Conservation (phyloP, 1,284 basidiomycete genomes). For the Austroboletus niveus region DNA sequence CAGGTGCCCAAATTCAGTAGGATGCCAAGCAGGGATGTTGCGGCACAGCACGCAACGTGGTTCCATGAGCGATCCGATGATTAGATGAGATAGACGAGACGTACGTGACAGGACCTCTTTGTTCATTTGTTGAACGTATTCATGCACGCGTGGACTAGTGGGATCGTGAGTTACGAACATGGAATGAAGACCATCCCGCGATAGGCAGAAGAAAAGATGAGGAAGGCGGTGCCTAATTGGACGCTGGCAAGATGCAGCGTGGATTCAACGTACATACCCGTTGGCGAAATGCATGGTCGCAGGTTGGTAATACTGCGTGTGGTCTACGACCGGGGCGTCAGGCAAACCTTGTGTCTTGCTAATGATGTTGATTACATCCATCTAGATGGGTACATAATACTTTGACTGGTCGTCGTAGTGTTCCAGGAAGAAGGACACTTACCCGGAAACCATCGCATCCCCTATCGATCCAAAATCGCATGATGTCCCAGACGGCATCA, state of each 20-base stretch:
- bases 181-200: slow-evolving; percentile 15
- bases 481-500: slow-evolving; percentile 61
- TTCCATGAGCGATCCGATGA: slow-evolving; percentile 12
- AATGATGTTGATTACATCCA: slow-evolving; percentile 70
- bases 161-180: not conserved
- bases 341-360: slow-evolving; percentile 64
- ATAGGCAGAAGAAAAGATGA: slow-evolving; percentile 16
- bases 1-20: no score
- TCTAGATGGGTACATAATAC: slow-evolving; percentile 34
- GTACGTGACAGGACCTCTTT: slow-evolving; percentile 48
- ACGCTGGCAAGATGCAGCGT: not conserved
- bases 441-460: slow-evolving; percentile 77
- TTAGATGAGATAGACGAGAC: slow-evolving; percentile 25
- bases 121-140: slow-evolving; percentile 69
- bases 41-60: not conserved
- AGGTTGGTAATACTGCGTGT: slow-evolving; percentile 54
- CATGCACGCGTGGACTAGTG: slow-evolving; percentile 59
- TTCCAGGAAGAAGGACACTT: slow-evolving; percentile 14
- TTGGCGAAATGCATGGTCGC: slow-evolving; percentile 57
- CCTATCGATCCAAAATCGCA: slow-evolving; percentile 73
- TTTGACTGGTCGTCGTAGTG: no score
- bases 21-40: no score
- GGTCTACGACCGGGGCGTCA: slow-evolving; percentile 58
- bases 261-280: slow-evolving; percentile 40
- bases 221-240: not conserved